Conservation (phyloP, 495 filamentous ascomycete species). For the Neurospora sublineolata region DNA sequence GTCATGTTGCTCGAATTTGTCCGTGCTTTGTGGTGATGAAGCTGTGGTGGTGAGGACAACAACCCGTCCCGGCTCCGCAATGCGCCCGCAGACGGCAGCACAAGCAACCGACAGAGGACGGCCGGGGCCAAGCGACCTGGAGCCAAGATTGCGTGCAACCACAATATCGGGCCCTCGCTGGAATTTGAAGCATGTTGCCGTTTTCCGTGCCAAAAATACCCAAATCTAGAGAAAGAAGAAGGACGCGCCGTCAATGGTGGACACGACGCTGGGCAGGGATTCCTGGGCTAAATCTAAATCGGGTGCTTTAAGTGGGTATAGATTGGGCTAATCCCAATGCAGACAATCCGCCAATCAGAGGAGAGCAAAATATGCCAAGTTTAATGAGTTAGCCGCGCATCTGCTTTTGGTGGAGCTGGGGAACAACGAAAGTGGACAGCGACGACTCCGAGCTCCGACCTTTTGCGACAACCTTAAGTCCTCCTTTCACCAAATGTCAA, state of each 20-base stretch:
- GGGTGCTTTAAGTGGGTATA: neutral
- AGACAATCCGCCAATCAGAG: conserved; percentile 1
- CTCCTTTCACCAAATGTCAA: neutral
- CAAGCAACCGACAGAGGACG: neutral
- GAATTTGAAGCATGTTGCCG: neutral
- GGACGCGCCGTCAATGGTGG: neutral
- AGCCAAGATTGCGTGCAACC: neutral
- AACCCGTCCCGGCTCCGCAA: neutral
- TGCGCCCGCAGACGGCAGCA: neutral
- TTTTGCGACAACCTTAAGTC: neutral
- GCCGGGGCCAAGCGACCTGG: too few relatives aligned
- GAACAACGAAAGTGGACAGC: neutral
- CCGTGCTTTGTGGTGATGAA: too few relatives aligned
- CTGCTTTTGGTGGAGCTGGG: neutral
- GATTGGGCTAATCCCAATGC: neutral
- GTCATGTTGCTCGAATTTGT: too few relatives aligned
- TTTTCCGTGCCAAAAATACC: neutral
- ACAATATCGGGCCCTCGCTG: neutral
- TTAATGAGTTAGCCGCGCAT: conserved; percentile 22
- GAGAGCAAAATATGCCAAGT: conserved; percentile 4
- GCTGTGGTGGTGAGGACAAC: neutral
- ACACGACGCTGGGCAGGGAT: neutral
- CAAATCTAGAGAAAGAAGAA: neutral
- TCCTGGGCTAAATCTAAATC: neutral
- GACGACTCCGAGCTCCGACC: neutral